Evolutionary conservation across 495 filamentous ascomycete genomes (phyloP).

Genomic region (Neurospora pannonica): DNA sequence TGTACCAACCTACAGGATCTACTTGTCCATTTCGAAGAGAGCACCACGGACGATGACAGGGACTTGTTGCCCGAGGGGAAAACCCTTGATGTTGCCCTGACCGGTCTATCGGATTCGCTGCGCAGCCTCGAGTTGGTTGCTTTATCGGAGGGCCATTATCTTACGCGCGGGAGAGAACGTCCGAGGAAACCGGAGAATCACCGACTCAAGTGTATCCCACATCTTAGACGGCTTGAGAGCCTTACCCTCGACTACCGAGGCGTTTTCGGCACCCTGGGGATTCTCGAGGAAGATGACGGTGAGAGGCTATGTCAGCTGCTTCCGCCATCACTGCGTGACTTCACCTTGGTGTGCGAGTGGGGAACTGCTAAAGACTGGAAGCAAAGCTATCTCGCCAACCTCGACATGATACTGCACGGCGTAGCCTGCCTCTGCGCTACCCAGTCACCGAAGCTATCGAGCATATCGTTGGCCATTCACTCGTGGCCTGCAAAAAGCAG

Average conservation of each 20-base stretch:
- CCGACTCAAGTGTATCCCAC: constrained; percentile 22
- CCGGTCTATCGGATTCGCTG: constrained; percentile 11
- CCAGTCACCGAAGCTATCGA: constrained; percentile 10
- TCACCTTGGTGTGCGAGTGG: constrained; percentile 26
- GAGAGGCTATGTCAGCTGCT: constrained; percentile 23
- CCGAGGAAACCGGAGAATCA: constrained; percentile 28
- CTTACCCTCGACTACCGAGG: constrained; percentile 25
- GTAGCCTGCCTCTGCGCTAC: constrained; percentile 18
- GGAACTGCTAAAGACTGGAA: constrained; percentile 24
- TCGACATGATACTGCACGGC: constrained; percentile 26
- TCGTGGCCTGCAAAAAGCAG: constrained; percentile 25
- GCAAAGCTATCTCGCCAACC: constrained; percentile 22
- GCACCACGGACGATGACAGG: constrained; percentile 20
- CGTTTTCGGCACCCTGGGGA: constrained; percentile 24
- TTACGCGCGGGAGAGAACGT: constrained; percentile 22
- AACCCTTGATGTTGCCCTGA: constrained; percentile 20
- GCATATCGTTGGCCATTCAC: constrained; percentile 23
- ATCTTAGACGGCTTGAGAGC: constrained; percentile 14
- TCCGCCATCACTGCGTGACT: constrained; percentile 18
- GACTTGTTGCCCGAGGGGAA: constrained; percentile 21
- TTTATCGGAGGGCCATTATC: constrained; percentile 21
- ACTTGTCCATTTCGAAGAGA: constrained; percentile 23
- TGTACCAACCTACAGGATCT: constrained; percentile 21
- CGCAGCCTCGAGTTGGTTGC: constrained; percentile 20
- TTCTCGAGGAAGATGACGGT: constrained; percentile 25